A percentile compares a stretch with the other conserved stretches of the same genome.
phyloP scores from a whole-genome alignment of 768 basidiomycete species.

The Favolaschia claudopus region DNA sequence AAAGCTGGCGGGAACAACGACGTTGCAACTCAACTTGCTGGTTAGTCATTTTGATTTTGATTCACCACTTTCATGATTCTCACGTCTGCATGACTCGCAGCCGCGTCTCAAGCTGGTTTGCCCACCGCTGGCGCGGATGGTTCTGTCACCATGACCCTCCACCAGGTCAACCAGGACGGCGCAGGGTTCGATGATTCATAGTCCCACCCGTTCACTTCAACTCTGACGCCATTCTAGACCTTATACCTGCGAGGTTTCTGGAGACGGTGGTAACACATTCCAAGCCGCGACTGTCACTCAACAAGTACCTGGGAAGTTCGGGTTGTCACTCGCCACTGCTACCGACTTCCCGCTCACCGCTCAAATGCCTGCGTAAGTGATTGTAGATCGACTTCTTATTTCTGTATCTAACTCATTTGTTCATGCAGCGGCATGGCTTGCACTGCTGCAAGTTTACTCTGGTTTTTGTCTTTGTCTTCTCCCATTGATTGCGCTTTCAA shows the following conservation, averaged over 20 bases:
- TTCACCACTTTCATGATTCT: neutral
- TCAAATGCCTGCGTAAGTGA: conserved; percentile 24
- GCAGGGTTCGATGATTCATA: conserved; percentile 16
- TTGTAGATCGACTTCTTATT: no score
- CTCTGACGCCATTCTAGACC: neutral
- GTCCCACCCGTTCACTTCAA: neutral
- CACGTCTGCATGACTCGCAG: neutral
- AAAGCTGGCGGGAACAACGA: conserved; percentile 25
- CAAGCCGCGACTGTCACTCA: conserved; percentile 18
- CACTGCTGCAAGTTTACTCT: conserved; percentile 9
- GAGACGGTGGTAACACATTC: conserved; percentile 25
- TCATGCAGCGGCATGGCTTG: conserved; percentile 15
- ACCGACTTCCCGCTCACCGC: conserved; percentile 19
- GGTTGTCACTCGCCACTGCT: conserved; percentile 13
- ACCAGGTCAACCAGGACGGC: conserved; percentile 28
- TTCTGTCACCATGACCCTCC: conserved; percentile 22
- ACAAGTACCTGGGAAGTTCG: conserved; percentile 18
- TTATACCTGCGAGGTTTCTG: conserved; percentile 24
- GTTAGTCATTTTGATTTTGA: neutral
- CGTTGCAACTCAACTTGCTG: conserved; percentile 21
- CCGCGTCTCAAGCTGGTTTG: conserved; percentile 22
- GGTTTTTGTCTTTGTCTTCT: neutral
- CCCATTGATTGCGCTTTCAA: neutral
- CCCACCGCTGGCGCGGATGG: conserved; percentile 23
- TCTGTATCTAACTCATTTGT: neutral